Base-by-base conservation (phyloP, 176 grass and related monocot genomes). In the Juncus inflexus region DNA sequence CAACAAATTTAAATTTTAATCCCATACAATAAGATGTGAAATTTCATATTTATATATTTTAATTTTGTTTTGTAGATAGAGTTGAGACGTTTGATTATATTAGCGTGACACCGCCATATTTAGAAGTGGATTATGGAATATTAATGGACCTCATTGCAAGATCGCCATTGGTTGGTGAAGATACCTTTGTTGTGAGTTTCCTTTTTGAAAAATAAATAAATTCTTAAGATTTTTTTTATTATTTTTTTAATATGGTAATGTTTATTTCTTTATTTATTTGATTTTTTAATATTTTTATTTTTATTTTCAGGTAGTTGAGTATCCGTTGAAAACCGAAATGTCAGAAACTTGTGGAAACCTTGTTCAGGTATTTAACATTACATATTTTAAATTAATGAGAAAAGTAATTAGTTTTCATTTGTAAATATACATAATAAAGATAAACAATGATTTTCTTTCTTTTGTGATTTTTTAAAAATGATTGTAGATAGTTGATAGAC, bases 151-250 rank as follows among this genome's bases (percentile, higher is more conserved):
- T 91, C 61, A 80, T 97, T 45, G 55, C 74, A 64, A 86, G 79
- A 58, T 97, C 94, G 57, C 83, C 85, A 15, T 79, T 97, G 74
- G 77, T 97, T 77, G 94, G 88, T 80, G 83, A 89, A 82, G 94
- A 99, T 59, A 89, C 85, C 65, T 92, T 99, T 79, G 76, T 99
- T 50, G 88, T 99, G 55, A 86, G 94, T 86, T 63, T 35, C 36
- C 76, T 40, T 41, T 13, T 61, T 35, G 42, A 63, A 39, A 40
- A 53, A 58, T 51, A 3, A 62, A 76, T 58, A 42, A 28, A 28
- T 28, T 28, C 19, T 28, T 28, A 1, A 28, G 1, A 1, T 1
- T 28, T 28, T 28, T 28, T 28, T 28, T 28, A 28, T 28, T 47
- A 19, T 60, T 47, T 47, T 47, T 5, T 47, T 5, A 47, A 47